Percentiles rank a stretch among this genome's conserved stretches.
These are phyloP conservation scores for Elaphomyces granulatus DNA, from an alignment of 495 filamentous ascomycete genomes.

Conservation along the genomic window DNA sequence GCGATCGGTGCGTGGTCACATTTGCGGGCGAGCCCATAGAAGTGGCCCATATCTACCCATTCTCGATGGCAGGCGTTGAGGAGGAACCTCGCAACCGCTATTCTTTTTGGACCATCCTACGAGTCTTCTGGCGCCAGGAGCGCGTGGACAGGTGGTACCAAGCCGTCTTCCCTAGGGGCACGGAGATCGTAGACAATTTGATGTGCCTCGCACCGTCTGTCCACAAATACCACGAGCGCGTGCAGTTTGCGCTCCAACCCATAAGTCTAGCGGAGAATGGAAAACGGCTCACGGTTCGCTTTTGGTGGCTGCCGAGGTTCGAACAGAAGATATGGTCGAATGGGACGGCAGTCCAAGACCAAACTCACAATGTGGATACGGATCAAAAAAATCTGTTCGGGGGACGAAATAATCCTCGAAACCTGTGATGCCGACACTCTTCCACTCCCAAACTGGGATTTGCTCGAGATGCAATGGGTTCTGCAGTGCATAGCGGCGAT, in stretches of 20 bases:
- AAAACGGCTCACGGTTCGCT: neutral
- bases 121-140: neutral
- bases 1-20: neutral
- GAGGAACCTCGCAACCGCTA: neutral
- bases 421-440: neutral
- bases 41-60: neutral
- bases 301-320: neutral
- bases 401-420: neutral
- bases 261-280: neutral
- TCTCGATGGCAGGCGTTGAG: neutral
- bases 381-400: neutral
- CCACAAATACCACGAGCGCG: neutral
- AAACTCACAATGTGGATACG: no score
- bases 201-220: conserved; percentile 1
- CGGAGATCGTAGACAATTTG: conserved; percentile 2
- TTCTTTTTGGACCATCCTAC: neutral
- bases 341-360: no score
- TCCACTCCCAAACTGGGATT: neutral
- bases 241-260: conserved; percentile 1
- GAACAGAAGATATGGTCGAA: no score
- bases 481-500: conserved; percentile 4
- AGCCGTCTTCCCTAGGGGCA: conserved; percentile 2
- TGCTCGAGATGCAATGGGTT: conserved; percentile 1
- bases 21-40: neutral
- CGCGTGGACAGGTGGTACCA: conserved; percentile 1